Evolutionary conservation across 345 rosid genomes (phyloP).

Genomic region (Corchorus olitorius): DNA sequence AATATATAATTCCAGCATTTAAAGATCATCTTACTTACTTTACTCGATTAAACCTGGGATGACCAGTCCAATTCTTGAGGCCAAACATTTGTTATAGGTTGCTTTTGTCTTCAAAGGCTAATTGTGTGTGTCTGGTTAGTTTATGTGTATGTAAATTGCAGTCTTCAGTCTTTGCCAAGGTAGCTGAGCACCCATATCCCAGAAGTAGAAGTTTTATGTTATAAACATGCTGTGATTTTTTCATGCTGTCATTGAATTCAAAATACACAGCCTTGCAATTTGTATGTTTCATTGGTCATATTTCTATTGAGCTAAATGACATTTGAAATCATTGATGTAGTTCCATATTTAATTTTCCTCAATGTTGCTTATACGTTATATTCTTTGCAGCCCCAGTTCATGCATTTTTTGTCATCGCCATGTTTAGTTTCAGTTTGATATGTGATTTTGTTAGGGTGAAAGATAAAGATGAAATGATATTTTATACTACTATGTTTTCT

Average conservation of each 20-base stretch:
- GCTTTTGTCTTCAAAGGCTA: background rate
- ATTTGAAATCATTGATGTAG: too few relatives aligned
- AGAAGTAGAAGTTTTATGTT: constrained; percentile 1
- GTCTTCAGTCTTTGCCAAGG: background rate
- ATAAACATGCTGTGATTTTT: background rate
- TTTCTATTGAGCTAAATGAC: too few relatives aligned
- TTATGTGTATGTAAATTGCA: background rate
- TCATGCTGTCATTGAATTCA: background rate
- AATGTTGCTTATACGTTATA: too few relatives aligned
- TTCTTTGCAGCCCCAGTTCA: too few relatives aligned
- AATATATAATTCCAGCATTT: background rate
- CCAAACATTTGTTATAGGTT: background rate
- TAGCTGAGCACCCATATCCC: background rate
- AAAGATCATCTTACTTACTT: background rate
- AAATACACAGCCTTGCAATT: background rate
- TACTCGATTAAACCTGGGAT: too few relatives aligned
- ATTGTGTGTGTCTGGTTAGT: background rate
- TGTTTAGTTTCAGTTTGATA: too few relatives aligned
- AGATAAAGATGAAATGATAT: too few relatives aligned
- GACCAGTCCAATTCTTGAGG: background rate
- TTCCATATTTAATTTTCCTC: too few relatives aligned
- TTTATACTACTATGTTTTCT: too few relatives aligned
- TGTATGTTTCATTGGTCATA: background rate
- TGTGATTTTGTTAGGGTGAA: too few relatives aligned
- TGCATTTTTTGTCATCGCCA: too few relatives aligned